Evolutionary conservation across 441 rosid genomes (phyloP).

Genomic region (Melastoma candidum): DNA sequence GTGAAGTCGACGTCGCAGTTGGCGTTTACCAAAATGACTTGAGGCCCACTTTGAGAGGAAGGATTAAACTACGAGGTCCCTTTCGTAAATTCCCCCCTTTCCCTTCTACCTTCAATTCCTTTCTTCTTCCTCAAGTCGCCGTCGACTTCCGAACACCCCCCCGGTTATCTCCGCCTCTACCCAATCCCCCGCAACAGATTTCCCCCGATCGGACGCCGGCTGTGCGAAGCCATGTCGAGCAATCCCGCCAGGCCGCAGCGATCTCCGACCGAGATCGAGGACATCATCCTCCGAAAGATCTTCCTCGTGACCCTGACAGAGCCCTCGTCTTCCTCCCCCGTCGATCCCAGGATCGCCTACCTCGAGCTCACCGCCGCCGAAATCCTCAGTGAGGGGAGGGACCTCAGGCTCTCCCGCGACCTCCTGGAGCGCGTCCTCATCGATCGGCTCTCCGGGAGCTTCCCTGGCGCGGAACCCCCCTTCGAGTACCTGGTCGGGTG

Average conservation of each 20-base stretch:
- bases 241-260: slow-evolving; percentile 43
- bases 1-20: too few relatives aligned
- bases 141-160: too few relatives aligned
- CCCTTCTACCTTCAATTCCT: too few relatives aligned
- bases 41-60: too few relatives aligned
- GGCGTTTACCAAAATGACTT: too few relatives aligned
- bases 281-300: slow-evolving; percentile 77
- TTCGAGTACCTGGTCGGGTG: slow-evolving; percentile 63
- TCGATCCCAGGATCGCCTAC: slow-evolving; percentile 53
- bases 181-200: too few relatives aligned
- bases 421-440: slow-evolving; percentile 66
- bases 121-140: too few relatives aligned
- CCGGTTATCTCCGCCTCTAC: too few relatives aligned
- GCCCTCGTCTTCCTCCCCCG: slow-evolving; percentile 7
- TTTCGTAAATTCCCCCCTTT: too few relatives aligned
- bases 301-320: slow-evolving; percentile 54
- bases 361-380: slow-evolving; percentile 85
- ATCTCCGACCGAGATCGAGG: slow-evolving; percentile 72
- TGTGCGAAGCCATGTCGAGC: too few relatives aligned
- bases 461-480: slow-evolving; percentile 43
- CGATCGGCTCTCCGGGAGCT: slow-evolving; percentile 73
- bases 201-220: too few relatives aligned
- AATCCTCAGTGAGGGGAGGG: slow-evolving; percentile 86
- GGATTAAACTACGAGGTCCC: too few relatives aligned
- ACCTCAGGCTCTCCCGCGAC: slow-evolving; percentile 57